Evolutionary conservation across 1,284 basidiomycete species (phyloP), one percentile per base, ranked within the genome.

Genomic region (Coniferiporia sulphurascens): DNA sequence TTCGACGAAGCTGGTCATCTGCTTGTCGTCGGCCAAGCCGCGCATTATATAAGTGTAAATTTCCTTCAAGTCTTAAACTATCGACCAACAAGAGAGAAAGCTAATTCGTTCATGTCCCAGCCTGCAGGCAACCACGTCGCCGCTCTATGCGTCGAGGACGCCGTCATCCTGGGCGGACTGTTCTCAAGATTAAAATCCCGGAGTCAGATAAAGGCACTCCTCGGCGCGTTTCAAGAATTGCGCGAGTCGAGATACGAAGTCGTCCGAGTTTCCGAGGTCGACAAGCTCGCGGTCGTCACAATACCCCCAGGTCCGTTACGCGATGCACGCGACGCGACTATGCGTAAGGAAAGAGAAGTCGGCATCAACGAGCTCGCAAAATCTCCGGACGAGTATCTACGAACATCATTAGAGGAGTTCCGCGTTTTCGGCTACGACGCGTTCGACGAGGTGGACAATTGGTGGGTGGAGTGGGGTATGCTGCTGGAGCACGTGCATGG

Each of bases 221-320:
- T 85, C 6, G 70, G 73, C 60, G 83, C 82, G 0, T 75, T 80
- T 61, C 76, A 82, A 62, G 79, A 83, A 57, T 69, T 85, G 12
- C 76, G 78, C 5, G 71, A 74, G 56, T 63, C 62, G 9, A 71
- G 79, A 4, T 73, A 74, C 55, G 64, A 69, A 19, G 67, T 70
- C 45, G 74, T 79, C 4, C 67, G 70, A 43, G 62, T 64, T 17
- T 66, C 68, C 7, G 78, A 80, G 62, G 60, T 67, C 57, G 71
- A 70, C 45, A 72, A 78, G 64, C 46, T 78, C 36, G 19, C 68
- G 49, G 73, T 76, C 67, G 72, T 74, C 67, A 68, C 72, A 64
- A 60, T 77, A 67, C 72, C 76, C 21, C 68, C 74, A 38, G 62
- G 76, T 56, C 67, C 75, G 38, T 64, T 67, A 41, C 75, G 77